Conservation (phyloP, 805 yeast species). For the Candida dajiaensis region DNA sequence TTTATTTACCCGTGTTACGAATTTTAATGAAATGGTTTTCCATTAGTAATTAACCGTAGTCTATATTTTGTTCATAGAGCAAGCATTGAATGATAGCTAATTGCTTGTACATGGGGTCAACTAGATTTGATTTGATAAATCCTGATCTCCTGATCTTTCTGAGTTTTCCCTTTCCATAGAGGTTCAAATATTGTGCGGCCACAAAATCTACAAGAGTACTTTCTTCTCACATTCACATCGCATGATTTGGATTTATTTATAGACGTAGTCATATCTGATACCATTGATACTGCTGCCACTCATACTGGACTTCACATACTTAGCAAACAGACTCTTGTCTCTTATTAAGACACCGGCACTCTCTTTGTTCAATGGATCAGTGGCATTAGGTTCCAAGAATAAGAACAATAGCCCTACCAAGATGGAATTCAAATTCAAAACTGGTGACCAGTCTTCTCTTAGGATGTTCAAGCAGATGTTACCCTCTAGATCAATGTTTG, state of each 20-base stretch:
- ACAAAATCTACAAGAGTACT: too few relatives aligned
- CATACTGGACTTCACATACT: conserved; percentile 60
- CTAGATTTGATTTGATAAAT: too few relatives aligned
- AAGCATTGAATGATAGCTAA: too few relatives aligned
- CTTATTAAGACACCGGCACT: conserved; percentile 60
- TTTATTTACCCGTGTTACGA: background rate
- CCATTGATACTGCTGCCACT: conserved; percentile 60
- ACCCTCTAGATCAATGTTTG: conserved; percentile 85
- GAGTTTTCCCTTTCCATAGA: too few relatives aligned
- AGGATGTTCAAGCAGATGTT: conserved; percentile 86
- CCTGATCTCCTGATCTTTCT: too few relatives aligned
- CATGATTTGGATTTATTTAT: background rate
- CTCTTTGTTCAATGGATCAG: conserved; percentile 88
- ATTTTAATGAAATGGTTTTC: background rate
- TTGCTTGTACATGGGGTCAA: too few relatives aligned
- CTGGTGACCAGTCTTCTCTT: conserved; percentile 96
- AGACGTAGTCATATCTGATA: conserved; percentile 60
- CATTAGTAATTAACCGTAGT: background rate
- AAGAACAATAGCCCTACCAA: conserved; percentile 80
- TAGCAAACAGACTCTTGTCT: conserved; percentile 43
- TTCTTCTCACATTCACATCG: background rate
- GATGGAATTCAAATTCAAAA: conserved; percentile 71
- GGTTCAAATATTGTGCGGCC: too few relatives aligned
- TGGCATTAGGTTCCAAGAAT: conserved; percentile 85
- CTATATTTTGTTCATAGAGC: too few relatives aligned